A percentile compares a stretch with the other conserved stretches of the same genome.
These are phyloP conservation scores for Zizania latifolia DNA, from an alignment of 176 grass and related monocot genomes.

Conservation along the genomic window DNA sequence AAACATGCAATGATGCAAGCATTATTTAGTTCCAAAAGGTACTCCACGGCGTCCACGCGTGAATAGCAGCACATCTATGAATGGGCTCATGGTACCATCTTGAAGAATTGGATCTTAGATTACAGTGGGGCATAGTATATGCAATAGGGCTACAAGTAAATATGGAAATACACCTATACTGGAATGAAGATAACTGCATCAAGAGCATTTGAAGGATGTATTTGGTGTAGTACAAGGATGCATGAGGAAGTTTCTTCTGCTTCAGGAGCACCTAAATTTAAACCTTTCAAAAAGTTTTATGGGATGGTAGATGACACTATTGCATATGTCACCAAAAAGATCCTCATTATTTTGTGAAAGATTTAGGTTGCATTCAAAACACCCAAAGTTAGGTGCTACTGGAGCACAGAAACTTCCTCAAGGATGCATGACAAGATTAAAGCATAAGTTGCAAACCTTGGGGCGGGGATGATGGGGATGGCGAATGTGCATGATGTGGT, in stretches of 20 bases:
- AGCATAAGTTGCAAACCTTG: conserved; percentile 40
- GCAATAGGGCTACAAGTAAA: neutral
- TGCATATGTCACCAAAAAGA: neutral
- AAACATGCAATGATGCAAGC: neutral
- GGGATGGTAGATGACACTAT: neutral
- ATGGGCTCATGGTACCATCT: neutral
- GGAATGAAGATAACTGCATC: neutral
- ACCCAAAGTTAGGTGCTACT: neutral
- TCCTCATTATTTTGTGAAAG: neutral
- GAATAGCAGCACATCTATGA: neutral
- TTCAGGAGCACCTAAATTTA: neutral
- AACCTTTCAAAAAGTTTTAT: neutral
- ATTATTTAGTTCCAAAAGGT: neutral
- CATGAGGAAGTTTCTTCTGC: neutral
- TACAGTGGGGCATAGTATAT: neutral
- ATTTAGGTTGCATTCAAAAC: neutral
- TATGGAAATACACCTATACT: neutral
- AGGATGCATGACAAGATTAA: neutral
- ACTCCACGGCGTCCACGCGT: neutral
- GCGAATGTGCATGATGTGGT: conserved; percentile 33
- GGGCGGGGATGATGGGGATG: conserved; percentile 39
- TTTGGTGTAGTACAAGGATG: neutral
- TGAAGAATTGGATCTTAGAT: neutral
- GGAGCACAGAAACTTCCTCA: neutral
- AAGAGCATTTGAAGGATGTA: no score